Evolutionary conservation across 495 filamentous ascomycete genomes (phyloP), one percentile per base, ranked within the genome.

Genomic region (Apodospora peruviana): DNA sequence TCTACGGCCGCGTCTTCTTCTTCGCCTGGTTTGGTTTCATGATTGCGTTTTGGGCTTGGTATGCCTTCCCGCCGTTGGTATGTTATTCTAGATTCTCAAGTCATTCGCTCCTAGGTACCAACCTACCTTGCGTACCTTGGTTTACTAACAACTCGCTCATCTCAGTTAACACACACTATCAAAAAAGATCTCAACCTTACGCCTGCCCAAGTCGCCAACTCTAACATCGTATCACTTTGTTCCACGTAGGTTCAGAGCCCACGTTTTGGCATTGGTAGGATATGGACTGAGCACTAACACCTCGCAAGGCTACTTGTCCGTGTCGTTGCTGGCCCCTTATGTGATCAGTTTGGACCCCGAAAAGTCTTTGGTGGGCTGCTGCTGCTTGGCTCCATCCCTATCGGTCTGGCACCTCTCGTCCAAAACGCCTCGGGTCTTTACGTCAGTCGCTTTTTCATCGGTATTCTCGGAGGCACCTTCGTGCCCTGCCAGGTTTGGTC

Each of bases 401-500:
- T 91, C 5, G 90, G 83, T 4, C 78, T 91, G 32, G 87, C 90
- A 1, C 91, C 91, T 3, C 77, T 87, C 1, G 81, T 94, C 29
- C 80, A 77, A 36, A 81, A 74, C 43, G 82, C 84, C 0, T 66
- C 73, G 1, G 87, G 91, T 0, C 76, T 96, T 20, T 81, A 90
- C 44, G 76, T 84, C 12, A 72, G 91, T 44, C 83, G 91, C 25
- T 95, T 96, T 72, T 96, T 96, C 68, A 78, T 96, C 45, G 91
- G 91, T 29, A 95, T 97, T 47, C 77, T 97, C 1, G 91, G 91
- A 24, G 91, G 86, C 0, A 79, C 79, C 4, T 97, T 97, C 53
- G 91, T 97, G 2, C 91, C 91, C 2, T 96, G 91, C 65, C 91
- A 95, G 56, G 91, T 96, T 7, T 97, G 91, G 91, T 87, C 85